phyloP scores from a whole-genome alignment of 2,329 filamentous ascomycete species.

The Neobulgaria alba region DNA sequence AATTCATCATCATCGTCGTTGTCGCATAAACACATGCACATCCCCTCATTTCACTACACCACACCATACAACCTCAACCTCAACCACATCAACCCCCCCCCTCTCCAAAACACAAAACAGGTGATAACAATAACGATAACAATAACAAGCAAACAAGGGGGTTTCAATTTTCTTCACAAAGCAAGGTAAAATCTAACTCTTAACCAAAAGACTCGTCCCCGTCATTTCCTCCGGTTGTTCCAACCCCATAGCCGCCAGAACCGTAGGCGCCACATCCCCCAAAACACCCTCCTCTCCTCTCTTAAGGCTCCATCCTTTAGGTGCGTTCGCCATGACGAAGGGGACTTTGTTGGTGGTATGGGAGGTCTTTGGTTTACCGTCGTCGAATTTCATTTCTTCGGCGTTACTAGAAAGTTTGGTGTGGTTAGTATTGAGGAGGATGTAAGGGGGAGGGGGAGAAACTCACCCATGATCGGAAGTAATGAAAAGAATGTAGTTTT shows the following conservation, averaged over 20 bases:
- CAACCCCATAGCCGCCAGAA: conserved; percentile 85
- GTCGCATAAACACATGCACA: no score
- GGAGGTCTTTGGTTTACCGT: conserved; percentile 94
- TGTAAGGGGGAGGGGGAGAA: conserved; percentile 8
- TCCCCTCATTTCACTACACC: no score
- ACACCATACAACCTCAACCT: no score
- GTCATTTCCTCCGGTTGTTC: conserved; percentile 89
- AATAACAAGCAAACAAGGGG: no score
- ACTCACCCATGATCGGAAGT: conserved; percentile 83
- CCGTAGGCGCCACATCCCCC: conserved; percentile 92
- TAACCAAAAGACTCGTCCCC: conserved; percentile 73
- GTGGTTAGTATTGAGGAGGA: background rate
- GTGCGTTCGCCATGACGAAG: conserved; percentile 96
- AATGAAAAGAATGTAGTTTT: conserved; percentile 89
- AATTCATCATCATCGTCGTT: no score
- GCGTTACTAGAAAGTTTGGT: conserved; percentile 51
- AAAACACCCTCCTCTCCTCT: conserved; percentile 73
- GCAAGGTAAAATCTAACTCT: no score
- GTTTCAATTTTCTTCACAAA: no score
- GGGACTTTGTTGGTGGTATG: conserved; percentile 98
- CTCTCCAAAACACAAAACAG: no score
- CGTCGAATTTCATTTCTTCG: conserved; percentile 96
- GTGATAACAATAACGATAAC: no score
- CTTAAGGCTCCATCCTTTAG: conserved; percentile 78
- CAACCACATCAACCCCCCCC: no score